Conservation (phyloP, 768 basidiomycete species). For the Exsudoporus frostii region DNA sequence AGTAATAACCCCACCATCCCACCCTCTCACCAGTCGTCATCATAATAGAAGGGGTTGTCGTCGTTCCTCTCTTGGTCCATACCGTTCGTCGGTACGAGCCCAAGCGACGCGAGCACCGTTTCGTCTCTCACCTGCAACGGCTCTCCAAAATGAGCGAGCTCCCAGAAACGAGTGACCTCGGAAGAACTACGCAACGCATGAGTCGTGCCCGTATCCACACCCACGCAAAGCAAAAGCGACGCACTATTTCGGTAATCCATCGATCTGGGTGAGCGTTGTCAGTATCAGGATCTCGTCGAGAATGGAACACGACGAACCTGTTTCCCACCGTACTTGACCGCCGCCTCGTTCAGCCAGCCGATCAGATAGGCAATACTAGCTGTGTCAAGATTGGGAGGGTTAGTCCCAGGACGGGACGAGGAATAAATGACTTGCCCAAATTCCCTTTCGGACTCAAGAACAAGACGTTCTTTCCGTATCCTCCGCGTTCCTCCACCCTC, state of each 20-base stretch:
- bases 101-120: too few species aligned
- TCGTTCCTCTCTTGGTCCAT: too few species aligned
- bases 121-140: too few species aligned
- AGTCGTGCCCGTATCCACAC: too few species aligned
- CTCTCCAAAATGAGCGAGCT: too few species aligned
- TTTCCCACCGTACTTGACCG: slow-evolving; percentile 15
- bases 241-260: background rate
- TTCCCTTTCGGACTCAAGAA: background rate
- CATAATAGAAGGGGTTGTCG: too few species aligned
- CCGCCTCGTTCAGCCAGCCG: slow-evolving; percentile 14
- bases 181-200: too few species aligned
- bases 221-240: background rate
- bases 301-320: slow-evolving; percentile 5
- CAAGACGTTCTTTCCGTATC: slow-evolving; percentile 8
- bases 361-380: background rate
- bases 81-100: too few species aligned
- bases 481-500: slow-evolving; percentile 8
- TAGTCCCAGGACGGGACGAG: background rate
- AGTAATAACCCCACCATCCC: too few species aligned
- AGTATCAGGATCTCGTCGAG: background rate
- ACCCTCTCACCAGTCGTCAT: too few species aligned
- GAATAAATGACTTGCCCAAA: background rate
- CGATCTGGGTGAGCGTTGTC: background rate
- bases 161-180: too few species aligned
- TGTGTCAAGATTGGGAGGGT: background rate